Base-by-base conservation (phyloP, 202 grass and related monocot species). In the Zizania palustris region DNA sequence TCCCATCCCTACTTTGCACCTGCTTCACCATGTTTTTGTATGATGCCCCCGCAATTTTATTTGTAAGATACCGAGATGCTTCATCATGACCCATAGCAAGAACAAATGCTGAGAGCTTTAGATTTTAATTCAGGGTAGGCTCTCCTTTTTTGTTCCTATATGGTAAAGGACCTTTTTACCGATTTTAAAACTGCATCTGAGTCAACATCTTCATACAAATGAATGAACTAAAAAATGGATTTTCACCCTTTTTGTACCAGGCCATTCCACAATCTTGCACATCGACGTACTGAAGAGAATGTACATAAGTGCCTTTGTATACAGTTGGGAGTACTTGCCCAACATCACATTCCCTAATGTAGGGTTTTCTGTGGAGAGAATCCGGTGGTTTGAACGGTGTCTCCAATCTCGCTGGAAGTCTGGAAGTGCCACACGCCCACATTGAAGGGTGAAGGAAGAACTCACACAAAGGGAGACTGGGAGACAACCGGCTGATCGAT, bases 191-290 rank as follows among this genome's bases (percentile, higher is more conserved):
- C 48, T 56, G 7, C 9, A 14, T 39, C 36, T 66, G 22, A 28
- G 9, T 13, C 28, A 18, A 44, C 44, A 51, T 73, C 20, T 72
- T 77, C 60, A 62, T 73, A 63, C 9, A 11, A 7, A 11, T 66
- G 12, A 8, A 41, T 1, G 1, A 62, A 71, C 40, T 65, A 11
- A 79, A 44, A 21, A 36, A 65, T 71, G 70, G 6, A 62, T 60
- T 60, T 82, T 70, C 78, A 9, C 20, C 43, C 45, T 65, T 69
- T 71, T 19, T 54, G 11, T 80, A 53, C 15, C 71, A 84, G 76
- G 71, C 65, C 71, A 77, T 66, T 76, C 9, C 13, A 64, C 68
- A 14, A 72, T 81, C 42, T 70, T 15, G n/a, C 50, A 45, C 53
- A 59, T 38, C 37, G 74, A 43, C 67, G 35, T 64, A 69, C 65